Evolutionary conservation across 2,329 filamentous ascomycete species (phyloP), one percentile per base, ranked within the genome.

Genomic region (Exutisphaerella laricina): DNA sequence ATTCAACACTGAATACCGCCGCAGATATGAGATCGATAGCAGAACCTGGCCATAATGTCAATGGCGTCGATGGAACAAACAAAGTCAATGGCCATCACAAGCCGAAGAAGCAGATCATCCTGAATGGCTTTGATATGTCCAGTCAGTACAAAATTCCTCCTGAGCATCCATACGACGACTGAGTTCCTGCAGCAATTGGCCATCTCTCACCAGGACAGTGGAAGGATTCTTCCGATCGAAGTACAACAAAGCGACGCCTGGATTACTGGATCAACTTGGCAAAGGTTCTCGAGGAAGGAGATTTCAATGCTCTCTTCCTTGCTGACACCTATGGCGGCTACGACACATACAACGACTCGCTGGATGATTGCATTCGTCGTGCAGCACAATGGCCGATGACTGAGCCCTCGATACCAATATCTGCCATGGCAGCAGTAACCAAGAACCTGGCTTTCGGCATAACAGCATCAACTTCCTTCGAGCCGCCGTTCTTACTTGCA

Each of bases 121-220:
- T 57, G n/a, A 57, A 55, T 37, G 52, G 54, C 10, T 53, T 55
- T 46, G 81, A 77, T 8, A 71, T 71, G 69, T 65, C 69, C 21
- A 51, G 31, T 41, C 26, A 18, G 28, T 29, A 7, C 12, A n/a
- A 6, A 16, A 4, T 14, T 7, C 8, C 7, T 12, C 10, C 2
- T 18, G 3, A 9, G 5, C 4, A 20, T n/a, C 9, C 13, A 21
- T 4, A 4, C 2, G 2, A 1, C 6, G 7, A 17, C 16, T 17
- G n/a, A 18, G 21, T 12, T 18, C 14, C 7, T 17, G 17, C 23
- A 45, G 43, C 46, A 12, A 49, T 49, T 32, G 79, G 79, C 2
- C 80, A 84, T 57, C 58, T 84, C 23, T 79, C 76, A 0, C 78
- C 79, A 1, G 80, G 80, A 1, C 79, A 83, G 63, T 84, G 80